phyloP scores from a whole-genome alignment of 768 basidiomycete genomes.

The Leccinum boreale region DNA sequence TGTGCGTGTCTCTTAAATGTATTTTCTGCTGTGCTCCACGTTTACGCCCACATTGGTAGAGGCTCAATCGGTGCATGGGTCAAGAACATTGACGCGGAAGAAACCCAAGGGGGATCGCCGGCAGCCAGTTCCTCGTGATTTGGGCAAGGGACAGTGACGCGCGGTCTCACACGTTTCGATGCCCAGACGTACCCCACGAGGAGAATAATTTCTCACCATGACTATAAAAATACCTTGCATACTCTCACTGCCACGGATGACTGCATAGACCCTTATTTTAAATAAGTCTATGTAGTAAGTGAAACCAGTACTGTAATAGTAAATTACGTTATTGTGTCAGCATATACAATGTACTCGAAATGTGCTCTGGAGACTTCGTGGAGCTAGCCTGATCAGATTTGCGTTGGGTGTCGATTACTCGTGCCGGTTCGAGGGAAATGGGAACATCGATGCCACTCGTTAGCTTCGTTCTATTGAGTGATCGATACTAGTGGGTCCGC shows the following conservation, averaged over 20 bases:
- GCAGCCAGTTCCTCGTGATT: conserved; percentile 8
- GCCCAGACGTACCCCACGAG: conserved; percentile 24
- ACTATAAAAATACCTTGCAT: conserved; percentile 25
- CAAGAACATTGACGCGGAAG: conserved; percentile 76
- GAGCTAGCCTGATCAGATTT: conserved; percentile 3
- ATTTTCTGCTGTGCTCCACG: background rate
- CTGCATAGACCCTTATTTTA: conserved; percentile 8
- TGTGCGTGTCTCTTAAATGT: conserved; percentile 54
- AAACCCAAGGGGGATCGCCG: conserved; percentile 10
- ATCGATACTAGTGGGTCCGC: background rate
- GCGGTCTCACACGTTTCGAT: conserved; percentile 8
- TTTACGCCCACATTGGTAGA: conserved; percentile 36
- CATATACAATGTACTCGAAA: conserved; percentile 2
- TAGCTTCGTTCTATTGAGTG: background rate
- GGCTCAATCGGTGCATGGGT: conserved; percentile 98
- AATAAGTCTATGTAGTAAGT: conserved; percentile 1
- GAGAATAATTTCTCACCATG: conserved; percentile 20
- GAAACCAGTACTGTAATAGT: conserved; percentile 11
- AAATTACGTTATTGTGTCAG: conserved; percentile 19
- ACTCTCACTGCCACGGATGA: conserved; percentile 19
- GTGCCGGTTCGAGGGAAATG: background rate
- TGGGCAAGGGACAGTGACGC: conserved; percentile 1
- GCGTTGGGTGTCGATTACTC: background rate
- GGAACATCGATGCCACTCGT: background rate
- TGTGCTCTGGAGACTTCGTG: background rate